phyloP scores from a whole-genome alignment of 306 rosid species.

The Rosa rugosa region DNA sequence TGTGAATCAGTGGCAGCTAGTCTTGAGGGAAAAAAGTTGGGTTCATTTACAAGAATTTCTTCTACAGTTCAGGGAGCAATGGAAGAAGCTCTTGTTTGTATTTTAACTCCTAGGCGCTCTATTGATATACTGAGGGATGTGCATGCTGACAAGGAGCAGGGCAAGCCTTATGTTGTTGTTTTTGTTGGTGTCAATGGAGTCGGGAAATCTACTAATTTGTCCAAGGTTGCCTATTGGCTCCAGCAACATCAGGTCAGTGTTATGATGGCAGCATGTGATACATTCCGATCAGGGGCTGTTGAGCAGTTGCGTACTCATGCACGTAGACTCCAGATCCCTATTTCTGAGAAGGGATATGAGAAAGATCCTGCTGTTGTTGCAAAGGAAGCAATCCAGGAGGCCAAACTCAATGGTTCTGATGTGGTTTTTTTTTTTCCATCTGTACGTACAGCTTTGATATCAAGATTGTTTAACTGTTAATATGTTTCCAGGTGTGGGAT shows the following conservation, averaged over 20 bases:
- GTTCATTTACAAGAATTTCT: slow-evolving; percentile 92
- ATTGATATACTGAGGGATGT: slow-evolving; percentile 94
- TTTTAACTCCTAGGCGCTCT: slow-evolving; percentile 90
- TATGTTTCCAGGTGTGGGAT: no score
- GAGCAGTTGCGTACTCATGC: slow-evolving; percentile 99
- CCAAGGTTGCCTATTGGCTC: slow-evolving; percentile 99
- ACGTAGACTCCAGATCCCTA: slow-evolving; percentile 98
- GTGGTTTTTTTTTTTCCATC: slow-evolving; percentile 34
- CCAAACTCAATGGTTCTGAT: slow-evolving; percentile 85
- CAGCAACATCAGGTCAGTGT: slow-evolving; percentile 76
- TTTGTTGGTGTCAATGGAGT: slow-evolving; percentile 99
- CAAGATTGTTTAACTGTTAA: no score
- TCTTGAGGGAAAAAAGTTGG: slow-evolving; percentile 94
- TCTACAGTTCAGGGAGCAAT: slow-evolving; percentile 98
- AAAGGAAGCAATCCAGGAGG: slow-evolving; percentile 98
- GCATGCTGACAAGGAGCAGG: slow-evolving; percentile 89
- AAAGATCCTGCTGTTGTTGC: slow-evolving; percentile 98
- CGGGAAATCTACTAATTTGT: slow-evolving; percentile 96
- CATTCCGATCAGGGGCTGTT: slow-evolving; percentile 98
- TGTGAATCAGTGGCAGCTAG: slow-evolving; percentile 99
- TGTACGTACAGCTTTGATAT: no score
- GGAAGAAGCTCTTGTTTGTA: slow-evolving; percentile 97
- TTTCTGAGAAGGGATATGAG: slow-evolving; percentile 96
- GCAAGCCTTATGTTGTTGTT: slow-evolving; percentile 93
- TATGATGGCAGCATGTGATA: slow-evolving; percentile 99